Evolutionary conservation across 2,329 filamentous ascomycete genomes (phyloP), one percentile per base, ranked within the genome.

Genomic region (Fusarium nodosum): DNA sequence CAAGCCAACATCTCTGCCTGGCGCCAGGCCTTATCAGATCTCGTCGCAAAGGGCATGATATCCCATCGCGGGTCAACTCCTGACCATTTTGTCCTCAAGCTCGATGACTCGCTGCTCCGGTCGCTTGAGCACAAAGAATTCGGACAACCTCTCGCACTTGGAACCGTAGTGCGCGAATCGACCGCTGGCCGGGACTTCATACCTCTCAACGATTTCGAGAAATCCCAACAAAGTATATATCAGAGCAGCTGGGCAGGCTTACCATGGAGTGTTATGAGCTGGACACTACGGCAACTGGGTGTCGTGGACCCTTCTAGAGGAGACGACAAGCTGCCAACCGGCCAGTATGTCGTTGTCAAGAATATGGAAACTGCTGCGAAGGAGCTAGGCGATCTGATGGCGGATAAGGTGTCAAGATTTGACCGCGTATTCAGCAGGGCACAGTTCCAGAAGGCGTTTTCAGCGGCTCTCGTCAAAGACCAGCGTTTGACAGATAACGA

Each of bases 131-230:
- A 86, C 50, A 89, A 89, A 45, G 90, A 95, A 73, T 94, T 89
- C 79, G 96, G 96, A 3, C 87, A 90, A 46, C 96, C 96, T 3
- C 85, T 95, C 12, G 93, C 92, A 5, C 82, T 99, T 1, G 91
- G 91, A 2, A 88, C 90, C 5, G 96, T 94, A 7, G 83, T 98
- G 50, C 81, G 82, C 31, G 95, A 98, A 73, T 92, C 92, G 0
- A 81, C 96, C 2, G 83, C 86, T 53, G 87, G 85, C 44, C 88
- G 86, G 47, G 89, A 91, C 45, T 87, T 97, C 78, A 83, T 97
- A 15, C 88, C 91, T 0, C 75, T 95, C 13, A 81, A 87, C 16
- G 86, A 91, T 12, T 99, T 97, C 73, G 78, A 91, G 56, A 77
- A 75, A 6, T 83, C 86, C 3, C 86, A 85, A 55, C 87, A 90